Evolutionary conservation across 108 stramenopile genomes (phyloP), one percentile per base, ranked within the genome.

Genomic region (Cyclotella distinguenda): DNA sequence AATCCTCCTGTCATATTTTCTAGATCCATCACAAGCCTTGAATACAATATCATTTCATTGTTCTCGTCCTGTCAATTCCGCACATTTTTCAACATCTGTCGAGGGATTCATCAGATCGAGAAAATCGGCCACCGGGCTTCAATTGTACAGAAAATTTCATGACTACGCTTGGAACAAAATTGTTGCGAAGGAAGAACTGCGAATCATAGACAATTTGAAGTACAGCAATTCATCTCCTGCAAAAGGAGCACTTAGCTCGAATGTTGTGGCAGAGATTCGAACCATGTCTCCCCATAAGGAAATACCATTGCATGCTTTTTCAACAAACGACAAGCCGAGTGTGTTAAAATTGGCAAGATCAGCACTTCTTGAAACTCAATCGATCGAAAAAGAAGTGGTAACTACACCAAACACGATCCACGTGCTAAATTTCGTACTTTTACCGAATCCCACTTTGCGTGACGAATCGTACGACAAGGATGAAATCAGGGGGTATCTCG

Each of bases 381-480:
- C 69, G 27, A 19, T 51, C 16, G 16, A 46, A 48, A 63, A 45
- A 28, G 63, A 65, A 32, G 49, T 48, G 40, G 16, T 64, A 31
- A 50, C 39, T 25, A 60, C 68, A 49, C 79, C 57, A 49, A 71
- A 48, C 86, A 74, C 49, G 77, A 69, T 89, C 21, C 87, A 92
- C 60, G 91, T 92, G 6, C 68, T 92, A 23, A 92, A 92, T 60
- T 81, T 92, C 39, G 87, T 92, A 5, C 47, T 84, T 7, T 84
- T 89, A 54, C 88, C 88, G 7, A 57, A 64, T 22, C 50, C 68
- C 0, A 16, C 69, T 21, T 74, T 83, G 10, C 64, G 47, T 16
- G 64, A 65, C 2, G 36, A 6, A 40, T 25, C 1, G 1, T 4
- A 31, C 1, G 21, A 38, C 1, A 36, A 59, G 11, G 25, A 12